phyloP scores from a whole-genome alignment of 257 asterid genomes.

The Solanum clarkiae region DNA sequence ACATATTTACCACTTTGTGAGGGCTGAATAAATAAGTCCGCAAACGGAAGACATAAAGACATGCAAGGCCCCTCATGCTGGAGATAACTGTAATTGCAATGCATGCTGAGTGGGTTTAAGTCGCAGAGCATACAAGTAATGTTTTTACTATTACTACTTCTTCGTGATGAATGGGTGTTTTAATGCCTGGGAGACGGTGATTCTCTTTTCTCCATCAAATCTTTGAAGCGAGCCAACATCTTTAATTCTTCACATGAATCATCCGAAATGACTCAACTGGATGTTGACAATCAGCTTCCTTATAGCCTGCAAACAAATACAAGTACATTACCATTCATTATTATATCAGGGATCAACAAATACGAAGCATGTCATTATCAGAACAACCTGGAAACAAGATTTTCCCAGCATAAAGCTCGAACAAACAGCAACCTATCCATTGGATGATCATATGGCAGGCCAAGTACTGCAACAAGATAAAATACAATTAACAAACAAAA shows the following conservation, averaged over 20 bases:
- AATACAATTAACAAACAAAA: background rate
- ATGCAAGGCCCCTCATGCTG: too few relatives aligned
- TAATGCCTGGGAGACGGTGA: conserved; percentile 85
- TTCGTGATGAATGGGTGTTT: conserved; percentile 97
- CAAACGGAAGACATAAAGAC: too few relatives aligned
- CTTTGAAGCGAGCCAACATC: conserved; percentile 78
- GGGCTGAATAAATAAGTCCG: too few relatives aligned
- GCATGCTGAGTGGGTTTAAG: too few relatives aligned
- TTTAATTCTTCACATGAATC: conserved; percentile 86
- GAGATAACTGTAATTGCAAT: too few relatives aligned
- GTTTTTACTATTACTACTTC: conserved; percentile 27
- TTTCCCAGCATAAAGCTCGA: conserved; percentile 69
- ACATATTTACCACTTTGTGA: too few relatives aligned
- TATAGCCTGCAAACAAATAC: too few relatives aligned
- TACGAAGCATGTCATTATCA: conserved; percentile 96
- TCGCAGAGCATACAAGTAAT: too few relatives aligned
- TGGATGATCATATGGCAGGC: conserved; percentile 85
- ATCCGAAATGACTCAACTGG: conserved; percentile 39
- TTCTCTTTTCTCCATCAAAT: conserved; percentile 77
- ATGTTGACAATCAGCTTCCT: too few relatives aligned
- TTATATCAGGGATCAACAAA: background rate
- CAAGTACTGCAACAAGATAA: conserved; percentile 29
- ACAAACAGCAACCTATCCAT: conserved; percentile 87
- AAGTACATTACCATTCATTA: too few relatives aligned
- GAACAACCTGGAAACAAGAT: conserved; percentile 83